These are phyloP conservation scores for Penstemon eatonii DNA, from an alignment of 257 asterid species.

Conservation along the genomic window DNA sequence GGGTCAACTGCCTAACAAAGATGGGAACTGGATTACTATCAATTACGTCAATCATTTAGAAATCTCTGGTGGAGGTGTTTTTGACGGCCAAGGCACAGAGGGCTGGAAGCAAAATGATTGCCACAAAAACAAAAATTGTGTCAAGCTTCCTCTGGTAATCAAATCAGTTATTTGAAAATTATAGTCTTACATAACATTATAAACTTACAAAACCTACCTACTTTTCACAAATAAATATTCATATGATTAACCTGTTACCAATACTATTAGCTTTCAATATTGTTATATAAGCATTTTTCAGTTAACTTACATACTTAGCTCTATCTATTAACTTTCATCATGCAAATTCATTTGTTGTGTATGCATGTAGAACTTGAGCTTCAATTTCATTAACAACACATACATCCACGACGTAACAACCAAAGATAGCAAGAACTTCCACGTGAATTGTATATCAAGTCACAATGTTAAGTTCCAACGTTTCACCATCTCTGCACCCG, in stretches of 20 bases:
- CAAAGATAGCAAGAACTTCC: no score
- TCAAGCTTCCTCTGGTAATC: slow-evolving; percentile 36
- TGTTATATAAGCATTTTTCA: no score
- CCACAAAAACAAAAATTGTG: slow-evolving; percentile 27
- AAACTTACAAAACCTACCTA: no score
- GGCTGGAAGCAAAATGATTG: slow-evolving; percentile 56
- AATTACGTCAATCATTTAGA: slow-evolving; percentile 38
- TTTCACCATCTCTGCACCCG: neutral
- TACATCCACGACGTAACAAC: slow-evolving; percentile 37
- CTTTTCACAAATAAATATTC: no score
- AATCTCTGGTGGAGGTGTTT: slow-evolving; percentile 45
- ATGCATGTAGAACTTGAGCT: slow-evolving; percentile 37
- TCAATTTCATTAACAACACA: slow-evolving; percentile 41
- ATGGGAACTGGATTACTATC: slow-evolving; percentile 44
- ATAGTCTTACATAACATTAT: no score
- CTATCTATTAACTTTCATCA: slow-evolving; percentile 13
- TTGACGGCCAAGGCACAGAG: slow-evolving; percentile 46
- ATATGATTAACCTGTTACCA: neutral
- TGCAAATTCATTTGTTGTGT: neutral
- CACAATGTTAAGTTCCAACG: no score
- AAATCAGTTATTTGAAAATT: neutral
- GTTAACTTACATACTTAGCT: slow-evolving; percentile 2
- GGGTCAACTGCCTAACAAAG: slow-evolving; percentile 28
- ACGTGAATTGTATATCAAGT: no score
- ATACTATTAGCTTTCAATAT: no score